A percentile compares a stretch with the other conserved stretches of the same genome.
Evolutionary conservation across 148 eudicot species (phyloP).

Genomic region (Silene latifolia): DNA sequence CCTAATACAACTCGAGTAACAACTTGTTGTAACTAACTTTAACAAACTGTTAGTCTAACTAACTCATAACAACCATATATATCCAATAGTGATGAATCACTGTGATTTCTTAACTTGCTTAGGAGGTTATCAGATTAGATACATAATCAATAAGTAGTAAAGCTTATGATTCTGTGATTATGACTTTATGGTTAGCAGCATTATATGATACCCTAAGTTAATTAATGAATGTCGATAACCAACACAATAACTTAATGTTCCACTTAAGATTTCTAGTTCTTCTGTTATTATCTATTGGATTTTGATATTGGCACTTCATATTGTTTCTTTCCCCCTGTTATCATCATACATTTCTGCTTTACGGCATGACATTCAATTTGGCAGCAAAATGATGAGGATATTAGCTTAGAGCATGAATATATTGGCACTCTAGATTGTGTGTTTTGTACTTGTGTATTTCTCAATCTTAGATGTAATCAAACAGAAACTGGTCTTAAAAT

Average conservation of each 20-base stretch:
- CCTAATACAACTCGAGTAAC: too few relatives aligned
- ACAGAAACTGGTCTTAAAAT: constrained; percentile 4
- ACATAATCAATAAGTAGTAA: too few relatives aligned
- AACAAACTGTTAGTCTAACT: too few relatives aligned
- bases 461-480: not conserved
- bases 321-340: not conserved
- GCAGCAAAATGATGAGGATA: not conserved
- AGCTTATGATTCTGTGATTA: not conserved
- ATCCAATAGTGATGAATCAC: not conserved
- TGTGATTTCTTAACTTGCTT: not conserved
- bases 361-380: not conserved
- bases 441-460: not conserved
- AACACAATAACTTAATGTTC: not conserved
- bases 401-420: not conserved
- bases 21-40: too few relatives aligned
- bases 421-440: not conserved
- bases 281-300: not conserved
- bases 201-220: not conserved
- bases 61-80: too few relatives aligned
- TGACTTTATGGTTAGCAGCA: not conserved
- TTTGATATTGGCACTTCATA: not conserved
- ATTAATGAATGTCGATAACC: not conserved
- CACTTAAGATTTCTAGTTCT: too few relatives aligned
- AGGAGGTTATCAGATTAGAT: too few relatives aligned
- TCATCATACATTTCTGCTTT: not conserved